Percentiles rank a stretch among this genome's conserved stretches.
Conservation (phyloP, 2,329 filamentous ascomycete genomes). For the Hirsutella rhossiliensis region DNA sequence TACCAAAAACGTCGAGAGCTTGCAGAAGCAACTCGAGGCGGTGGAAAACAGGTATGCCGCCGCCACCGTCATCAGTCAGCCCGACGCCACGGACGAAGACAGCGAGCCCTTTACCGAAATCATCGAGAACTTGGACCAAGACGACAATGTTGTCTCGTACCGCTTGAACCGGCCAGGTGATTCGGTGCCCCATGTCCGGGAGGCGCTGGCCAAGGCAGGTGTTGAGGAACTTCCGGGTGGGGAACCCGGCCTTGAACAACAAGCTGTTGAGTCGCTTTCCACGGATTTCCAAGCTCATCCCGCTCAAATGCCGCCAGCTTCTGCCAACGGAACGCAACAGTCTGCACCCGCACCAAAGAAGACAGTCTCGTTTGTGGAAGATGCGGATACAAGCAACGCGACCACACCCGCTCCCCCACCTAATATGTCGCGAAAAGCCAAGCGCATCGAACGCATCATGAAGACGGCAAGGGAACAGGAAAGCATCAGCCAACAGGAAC, state of each 20-base stretch:
- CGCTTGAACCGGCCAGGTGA: conserved; percentile 56
- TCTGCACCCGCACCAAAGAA: conserved; percentile 28
- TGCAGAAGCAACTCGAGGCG: conserved; percentile 59
- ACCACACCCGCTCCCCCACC: conserved; percentile 10
- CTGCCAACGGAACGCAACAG: background rate
- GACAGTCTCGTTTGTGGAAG: conserved; percentile 50
- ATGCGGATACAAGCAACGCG: conserved; percentile 21
- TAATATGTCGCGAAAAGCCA: conserved; percentile 26
- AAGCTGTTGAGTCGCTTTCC: background rate
- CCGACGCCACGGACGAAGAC: conserved; percentile 52
- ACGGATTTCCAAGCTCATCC: background rate
- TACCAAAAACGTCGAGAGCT: conserved; percentile 60
- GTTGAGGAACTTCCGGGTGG: conserved; percentile 32
- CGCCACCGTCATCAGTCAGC: conserved; percentile 45
- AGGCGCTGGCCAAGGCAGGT: conserved; percentile 68
- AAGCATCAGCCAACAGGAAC: conserved; percentile 26
- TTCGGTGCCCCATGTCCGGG: conserved; percentile 52
- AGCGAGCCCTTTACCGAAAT: conserved; percentile 81
- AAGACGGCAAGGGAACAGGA: conserved; percentile 43
- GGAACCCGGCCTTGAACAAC: conserved; percentile 1
- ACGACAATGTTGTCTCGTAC: conserved; percentile 69
- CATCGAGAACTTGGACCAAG: conserved; percentile 80
- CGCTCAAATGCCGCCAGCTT: background rate
- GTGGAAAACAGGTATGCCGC: conserved; percentile 60
- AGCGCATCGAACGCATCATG: conserved; percentile 44